Base-by-base conservation (phyloP, 2,329 filamentous ascomycete species). In the Penicillium sp. region DNA sequence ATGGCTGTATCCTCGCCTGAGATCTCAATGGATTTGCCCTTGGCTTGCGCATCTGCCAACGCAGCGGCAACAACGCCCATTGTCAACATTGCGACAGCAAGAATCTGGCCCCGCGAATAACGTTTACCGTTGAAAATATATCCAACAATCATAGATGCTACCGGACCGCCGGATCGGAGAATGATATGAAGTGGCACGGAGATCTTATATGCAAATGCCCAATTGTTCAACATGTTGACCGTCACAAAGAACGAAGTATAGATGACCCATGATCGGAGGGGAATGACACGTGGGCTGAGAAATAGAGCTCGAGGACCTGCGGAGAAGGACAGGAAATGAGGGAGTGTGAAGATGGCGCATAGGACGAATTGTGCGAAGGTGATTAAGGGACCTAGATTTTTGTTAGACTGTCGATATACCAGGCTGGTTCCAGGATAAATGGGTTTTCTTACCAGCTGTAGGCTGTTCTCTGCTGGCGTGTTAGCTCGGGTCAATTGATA, bases 121-220 rank as follows among this genome's bases (percentile, higher is more conserved):
- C 81, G 81, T 75, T 93, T 96, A 8, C 65, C 66, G 38, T 93
- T 93, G 66, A 87, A 91, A 13, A 95, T 62, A 66, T 86, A 91
- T 3, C 94, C 94, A n/a, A 93, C 90, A 15, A 86, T 74, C 84
- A 99, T 95, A 8, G 94, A 97, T 4, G 92, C 95, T 57, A 97
- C 95, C 64, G 92, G 96, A 15, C 94, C 94, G 45, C 93, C 95
- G 45, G 92, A 96, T 48, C 94, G 85, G 28, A 99, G 79, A 61
- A 99, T 97, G 64, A 99, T 99, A 69, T 99, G 94, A 45, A 99
- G 85, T 1, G 94, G 94, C 0, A 99, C 90, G 6, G 91, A 96
- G 51, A 99, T 97, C 63, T 91, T 86, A 75, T 96, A 99, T 57
- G 90, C 92, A 72, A 99, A 99, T 6, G 93, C 94, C 79, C 93